These are phyloP conservation scores for Alternaria sp. DNA, from an alignment of 2,329 filamentous ascomycete genomes.

Conservation along the genomic window DNA sequence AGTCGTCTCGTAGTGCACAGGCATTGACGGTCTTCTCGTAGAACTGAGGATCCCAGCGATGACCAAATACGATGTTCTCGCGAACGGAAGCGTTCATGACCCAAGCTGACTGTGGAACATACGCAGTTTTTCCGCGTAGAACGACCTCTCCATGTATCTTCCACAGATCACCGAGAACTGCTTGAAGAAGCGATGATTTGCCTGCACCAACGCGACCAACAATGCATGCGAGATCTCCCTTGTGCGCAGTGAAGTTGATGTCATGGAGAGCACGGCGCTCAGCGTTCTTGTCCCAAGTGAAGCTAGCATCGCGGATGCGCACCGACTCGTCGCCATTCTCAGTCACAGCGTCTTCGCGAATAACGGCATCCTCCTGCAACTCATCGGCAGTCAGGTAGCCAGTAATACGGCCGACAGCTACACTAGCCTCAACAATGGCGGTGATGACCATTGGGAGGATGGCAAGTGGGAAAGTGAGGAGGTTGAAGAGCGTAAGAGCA, in stretches of 20 bases:
- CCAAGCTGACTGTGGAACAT: conserved; percentile 93
- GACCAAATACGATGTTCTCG: conserved; percentile 96
- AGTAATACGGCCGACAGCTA: conserved; percentile 85
- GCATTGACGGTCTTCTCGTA: conserved; percentile 93
- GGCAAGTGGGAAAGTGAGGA: conserved; percentile 92
- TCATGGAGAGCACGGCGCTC: conserved; percentile 72
- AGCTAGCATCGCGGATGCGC: conserved; percentile 80
- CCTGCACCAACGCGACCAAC: conserved; percentile 94
- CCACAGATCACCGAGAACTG: conserved; percentile 89
- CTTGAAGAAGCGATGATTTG: conserved; percentile 90
- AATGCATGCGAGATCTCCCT: conserved; percentile 91
- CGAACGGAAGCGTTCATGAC: conserved; percentile 97
- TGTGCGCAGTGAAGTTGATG: conserved; percentile 86
- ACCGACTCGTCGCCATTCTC: conserved; percentile 86
- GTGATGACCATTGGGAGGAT: conserved; percentile 98
- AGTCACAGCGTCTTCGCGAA: conserved; percentile 70
- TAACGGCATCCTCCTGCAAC: conserved; percentile 83
- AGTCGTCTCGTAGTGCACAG: conserved; percentile 89
- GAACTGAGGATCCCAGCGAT: conserved; percentile 90
- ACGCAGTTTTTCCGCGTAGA: conserved; percentile 82
- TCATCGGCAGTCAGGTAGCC: conserved; percentile 88
- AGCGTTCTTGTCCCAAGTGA: conserved; percentile 92
- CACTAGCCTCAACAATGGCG: conserved; percentile 92
- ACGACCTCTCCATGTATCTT: conserved; percentile 84
- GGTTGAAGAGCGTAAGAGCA: conserved; percentile 89